Evolutionary conservation across 139 green algal species (phyloP), one percentile per base, ranked within the genome.

Genomic region (Diplosphaera chodatii): DNA sequence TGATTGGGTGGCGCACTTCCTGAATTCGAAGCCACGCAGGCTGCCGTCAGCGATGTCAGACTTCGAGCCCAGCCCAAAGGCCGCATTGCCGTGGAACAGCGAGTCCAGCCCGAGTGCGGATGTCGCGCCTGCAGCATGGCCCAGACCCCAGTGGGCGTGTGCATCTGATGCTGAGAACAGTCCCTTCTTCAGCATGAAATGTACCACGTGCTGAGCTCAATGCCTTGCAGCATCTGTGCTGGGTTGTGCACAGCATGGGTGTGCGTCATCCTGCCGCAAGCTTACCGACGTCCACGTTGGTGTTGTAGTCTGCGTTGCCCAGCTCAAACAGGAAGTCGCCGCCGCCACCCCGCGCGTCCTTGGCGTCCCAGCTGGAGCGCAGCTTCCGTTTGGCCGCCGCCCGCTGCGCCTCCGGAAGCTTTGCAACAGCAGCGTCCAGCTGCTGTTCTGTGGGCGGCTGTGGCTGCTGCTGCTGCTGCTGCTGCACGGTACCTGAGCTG

Each of bases 31-130:
- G 15, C 70, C 70, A 0, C 86, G 69, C 59, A 93, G 76, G 20
- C 55, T 77, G 23, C 89, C 90, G 63, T 91, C 83, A 37, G 88
- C 88, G 62, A 96, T 96, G 81, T 73, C 69, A 23, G 76, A 64
- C 63, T 85, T 87, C 67, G 87, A 77, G n/a, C 87, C 87, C 30
- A 73, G 63, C 30, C 21, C 55, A 29, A 70, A 62, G 66, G 66
- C 66, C 21, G 68, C 56, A 32, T 78, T 74, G 37, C 88, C 87
- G 6, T 83, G 69, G 64, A 93, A 93, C 22, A 91, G 74, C 23
- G 29, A 74, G 72, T 94, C 89, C n/a, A 94, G 81, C 55, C 85
- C 71, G 23, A 64, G 32, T 23, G 73, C 48, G 32, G 64, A 78
- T 90, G 72, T 92, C 85, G 22, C 87, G 83, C 75, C 69, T 41